phyloP scores from a whole-genome alignment of 2,329 filamentous ascomycete species.

The Neobulgaria alba region DNA sequence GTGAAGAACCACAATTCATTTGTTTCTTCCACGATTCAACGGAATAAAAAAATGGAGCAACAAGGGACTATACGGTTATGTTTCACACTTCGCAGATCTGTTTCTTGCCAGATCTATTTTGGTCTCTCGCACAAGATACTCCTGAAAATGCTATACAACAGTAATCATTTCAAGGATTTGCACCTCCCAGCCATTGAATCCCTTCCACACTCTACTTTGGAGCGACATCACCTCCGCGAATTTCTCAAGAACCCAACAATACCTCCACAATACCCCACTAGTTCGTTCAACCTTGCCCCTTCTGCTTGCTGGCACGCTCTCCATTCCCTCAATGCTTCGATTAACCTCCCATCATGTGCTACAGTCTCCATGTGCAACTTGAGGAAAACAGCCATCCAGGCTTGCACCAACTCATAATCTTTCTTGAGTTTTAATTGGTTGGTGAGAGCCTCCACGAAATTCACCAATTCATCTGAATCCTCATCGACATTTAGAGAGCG shows the following conservation, averaged over 20 bases:
- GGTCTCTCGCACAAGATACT: no score
- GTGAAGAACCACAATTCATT: no score
- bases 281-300: constrained; percentile 57
- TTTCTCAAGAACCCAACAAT: constrained; percentile 74
- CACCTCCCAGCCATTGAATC: no score
- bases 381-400: constrained; percentile 95
- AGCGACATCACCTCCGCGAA: constrained; percentile 22
- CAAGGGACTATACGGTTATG: no score
- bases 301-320: constrained; percentile 64
- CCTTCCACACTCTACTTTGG: no score
- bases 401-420: constrained; percentile 91
- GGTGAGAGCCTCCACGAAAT: constrained; percentile 77
- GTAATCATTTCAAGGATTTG: no score
- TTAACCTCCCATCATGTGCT: constrained; percentile 36
- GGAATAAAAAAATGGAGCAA: no score
- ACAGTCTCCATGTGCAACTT: constrained; percentile 63
- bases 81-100: no score
- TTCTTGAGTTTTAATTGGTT: constrained; percentile 55
- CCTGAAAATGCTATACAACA: no score
- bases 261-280: constrained; percentile 83
- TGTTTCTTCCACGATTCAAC: no score
- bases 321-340: constrained; percentile 58
- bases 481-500: constrained; percentile 58
- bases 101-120: no score
- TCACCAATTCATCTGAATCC: constrained; percentile 59